Percentiles rank a stretch among this genome's conserved stretches.
These are phyloP conservation scores for Geum urbanum DNA, from an alignment of 306 rosid genomes.

Conservation along the genomic window DNA sequence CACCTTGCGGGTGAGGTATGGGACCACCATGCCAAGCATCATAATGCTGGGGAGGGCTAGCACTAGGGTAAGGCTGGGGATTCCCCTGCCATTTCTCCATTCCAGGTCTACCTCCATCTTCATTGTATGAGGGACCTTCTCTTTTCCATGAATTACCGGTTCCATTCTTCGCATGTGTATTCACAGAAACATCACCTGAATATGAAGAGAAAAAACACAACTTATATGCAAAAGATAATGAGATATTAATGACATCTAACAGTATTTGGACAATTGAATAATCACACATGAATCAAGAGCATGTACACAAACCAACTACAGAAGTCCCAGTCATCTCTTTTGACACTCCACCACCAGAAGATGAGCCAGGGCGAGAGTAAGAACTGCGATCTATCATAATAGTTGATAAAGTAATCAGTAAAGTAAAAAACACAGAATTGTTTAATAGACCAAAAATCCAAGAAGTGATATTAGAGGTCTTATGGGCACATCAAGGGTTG, in stretches of 20 bases:
- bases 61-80: conserved; percentile 63
- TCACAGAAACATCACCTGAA: conserved; percentile 53
- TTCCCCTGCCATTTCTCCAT: conserved; percentile 80
- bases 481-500: background rate
- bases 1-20: conserved; percentile 71
- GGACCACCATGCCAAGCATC: conserved; percentile 81
- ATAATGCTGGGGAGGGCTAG: conserved; percentile 65
- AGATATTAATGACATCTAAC: conserved; percentile 18
- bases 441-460: background rate
- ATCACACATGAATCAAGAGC: conserved; percentile 15
- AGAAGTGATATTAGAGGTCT: background rate
- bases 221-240: background rate
- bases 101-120: conserved; percentile 58
- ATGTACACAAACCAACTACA: conserved; percentile 44
- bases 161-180: conserved; percentile 41
- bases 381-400: conserved; percentile 46
- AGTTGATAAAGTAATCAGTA: conserved; percentile 29
- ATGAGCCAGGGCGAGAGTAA: conserved; percentile 56
- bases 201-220: conserved; percentile 12
- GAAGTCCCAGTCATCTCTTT: conserved; percentile 48
- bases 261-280: conserved; percentile 12
- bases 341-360: conserved; percentile 41
- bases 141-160: conserved; percentile 55
- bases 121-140: conserved; percentile 46
- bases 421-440: background rate